Evolutionary conservation across 108 stramenopile genomes (phyloP), one percentile per base, ranked within the genome.

Genomic region (Skeletonema tropicum): DNA sequence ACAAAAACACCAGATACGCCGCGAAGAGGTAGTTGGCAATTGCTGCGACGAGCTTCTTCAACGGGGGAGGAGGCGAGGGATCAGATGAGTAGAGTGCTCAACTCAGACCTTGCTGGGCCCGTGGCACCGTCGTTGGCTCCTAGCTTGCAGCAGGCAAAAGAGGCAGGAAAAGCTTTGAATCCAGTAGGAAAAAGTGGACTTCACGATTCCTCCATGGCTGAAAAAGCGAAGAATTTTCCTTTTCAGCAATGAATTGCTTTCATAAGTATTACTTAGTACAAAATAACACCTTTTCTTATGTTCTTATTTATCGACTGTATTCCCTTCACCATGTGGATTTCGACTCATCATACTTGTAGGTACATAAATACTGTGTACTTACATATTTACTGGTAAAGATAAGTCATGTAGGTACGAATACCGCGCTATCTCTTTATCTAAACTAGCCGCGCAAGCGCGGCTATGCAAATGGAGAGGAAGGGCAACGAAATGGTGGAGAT

Each of bases 191-290:
- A 6, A 15, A 8, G 7, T 30, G 61, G 52, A 62, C 31, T 19
- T 31, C 14, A 65, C 19, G 13, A 6, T 45, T 69, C n/a, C n/a
- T n/a, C 48, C 25, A 61, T 80, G 52, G 66, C 80, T 13, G 39
- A 73, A 30, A 80, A 70, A 57, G 80, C 80, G 19, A 74, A 70
- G 68, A 80, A 80, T 60, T 80, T 46, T 74, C 80, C 80, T 19
- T 80, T 80, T 70, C 73, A 80, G 48, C 67, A 80, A 26, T 70
- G 46, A 38, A 19, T 11, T 36, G 21, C 5, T n/a, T 19, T 33
- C 35, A 55, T 55, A 55, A n/a, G 23, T 29, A 29, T 2, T 1
- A 29, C n/a, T n/a, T n/a, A n/a, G n/a, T n/a, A n/a, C n/a, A n/a
- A n/a, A 29, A 29, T 29, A 2, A 29, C 26, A 29, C 26, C 1